A percentile compares a stretch with the other conserved stretches of the same genome.
phyloP scores from a whole-genome alignment of 2,329 filamentous ascomycete genomes.

The Clarireedia hainanense region DNA sequence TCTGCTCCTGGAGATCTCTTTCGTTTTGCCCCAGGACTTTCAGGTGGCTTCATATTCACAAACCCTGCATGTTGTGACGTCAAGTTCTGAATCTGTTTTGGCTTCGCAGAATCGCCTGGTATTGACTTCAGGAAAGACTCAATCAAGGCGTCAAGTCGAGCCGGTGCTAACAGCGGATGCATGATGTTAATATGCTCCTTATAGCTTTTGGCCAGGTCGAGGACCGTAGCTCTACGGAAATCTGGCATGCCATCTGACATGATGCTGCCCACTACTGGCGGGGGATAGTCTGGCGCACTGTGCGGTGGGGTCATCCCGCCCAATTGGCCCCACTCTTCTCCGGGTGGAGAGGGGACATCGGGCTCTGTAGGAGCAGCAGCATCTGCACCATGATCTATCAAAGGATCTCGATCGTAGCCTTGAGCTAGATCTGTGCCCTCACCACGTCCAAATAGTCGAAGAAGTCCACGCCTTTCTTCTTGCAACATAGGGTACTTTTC shows the following conservation, averaged over 20 bases:
- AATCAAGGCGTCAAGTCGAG: constrained; percentile 38
- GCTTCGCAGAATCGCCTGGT: constrained; percentile 21
- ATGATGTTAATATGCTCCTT: constrained; percentile 55
- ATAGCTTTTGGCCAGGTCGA: constrained; percentile 48
- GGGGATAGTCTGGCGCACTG: constrained; percentile 5
- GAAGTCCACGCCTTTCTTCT: constrained; percentile 65
- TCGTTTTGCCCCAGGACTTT: constrained; percentile 28
- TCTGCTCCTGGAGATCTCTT: constrained; percentile 25
- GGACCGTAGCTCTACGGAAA: constrained; percentile 43
- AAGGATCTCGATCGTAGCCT: constrained; percentile 28
- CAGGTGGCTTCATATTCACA: constrained; percentile 21
- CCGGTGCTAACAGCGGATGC: constrained; percentile 53
- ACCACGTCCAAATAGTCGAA: constrained; percentile 71
- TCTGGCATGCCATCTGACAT: constrained; percentile 43
- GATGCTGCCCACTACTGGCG: constrained; percentile 18
- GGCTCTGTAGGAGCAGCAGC: constrained; percentile 39
- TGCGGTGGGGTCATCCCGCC: constrained; percentile 32
- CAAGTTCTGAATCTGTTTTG: constrained; percentile 19
- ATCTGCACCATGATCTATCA: constrained; percentile 33
- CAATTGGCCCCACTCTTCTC: constrained; percentile 50
- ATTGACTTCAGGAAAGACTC: constrained; percentile 26
- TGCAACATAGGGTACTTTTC: constrained; percentile 69
- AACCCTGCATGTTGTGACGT: constrained; percentile 16
- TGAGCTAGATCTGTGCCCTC: constrained; percentile 60
- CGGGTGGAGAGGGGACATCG: constrained; percentile 42